phyloP scores from a whole-genome alignment of 1,284 basidiomycete species.

The Papiliotrema nemorosa region DNA sequence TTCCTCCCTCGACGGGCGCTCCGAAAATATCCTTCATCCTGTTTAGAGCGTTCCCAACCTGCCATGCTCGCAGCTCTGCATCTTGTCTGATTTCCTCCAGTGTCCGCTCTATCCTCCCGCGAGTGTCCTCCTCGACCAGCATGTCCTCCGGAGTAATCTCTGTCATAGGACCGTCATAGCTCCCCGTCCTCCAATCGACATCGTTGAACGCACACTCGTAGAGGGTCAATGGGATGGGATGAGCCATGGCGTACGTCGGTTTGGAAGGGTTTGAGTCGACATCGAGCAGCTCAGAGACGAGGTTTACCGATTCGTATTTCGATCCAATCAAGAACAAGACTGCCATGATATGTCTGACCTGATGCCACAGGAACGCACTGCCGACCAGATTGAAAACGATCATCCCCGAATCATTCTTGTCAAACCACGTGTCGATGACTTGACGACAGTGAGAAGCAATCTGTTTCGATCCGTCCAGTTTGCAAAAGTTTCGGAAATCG shows the following conservation, averaged over 20 bases:
- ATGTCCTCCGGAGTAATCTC: conserved; percentile 13
- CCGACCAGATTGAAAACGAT: conserved; percentile 85
- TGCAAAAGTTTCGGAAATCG: conserved; percentile 95
- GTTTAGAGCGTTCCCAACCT: conserved; percentile 53
- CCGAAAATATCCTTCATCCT: conserved; percentile 36
- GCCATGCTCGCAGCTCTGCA: conserved; percentile 56
- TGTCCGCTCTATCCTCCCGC: conserved; percentile 36
- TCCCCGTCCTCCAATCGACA: conserved; percentile 67
- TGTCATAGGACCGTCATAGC: conserved; percentile 46
- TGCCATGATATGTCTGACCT: conserved; percentile 95
- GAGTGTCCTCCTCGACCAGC: conserved; percentile 11
- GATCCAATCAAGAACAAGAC: conserved; percentile 85
- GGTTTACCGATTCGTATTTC: conserved; percentile 67
- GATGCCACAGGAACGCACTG: conserved; percentile 91
- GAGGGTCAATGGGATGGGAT: conserved; percentile 82
- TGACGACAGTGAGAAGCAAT: conserved; percentile 59
- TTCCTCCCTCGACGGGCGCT: conserved; percentile 22
- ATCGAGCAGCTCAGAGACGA: conserved; percentile 75
- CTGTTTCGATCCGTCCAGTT: conserved; percentile 91
- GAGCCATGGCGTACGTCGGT: conserved; percentile 90
- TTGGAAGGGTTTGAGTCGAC: conserved; percentile 59
- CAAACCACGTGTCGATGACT: conserved; percentile 41
- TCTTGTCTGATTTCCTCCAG: conserved; percentile 32
- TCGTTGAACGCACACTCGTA: conserved; percentile 84
- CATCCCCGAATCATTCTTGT: conserved; percentile 18